Evolutionary conservation across 129 eudicot genomes (phyloP).

Genomic region (Mikania micrantha): DNA sequence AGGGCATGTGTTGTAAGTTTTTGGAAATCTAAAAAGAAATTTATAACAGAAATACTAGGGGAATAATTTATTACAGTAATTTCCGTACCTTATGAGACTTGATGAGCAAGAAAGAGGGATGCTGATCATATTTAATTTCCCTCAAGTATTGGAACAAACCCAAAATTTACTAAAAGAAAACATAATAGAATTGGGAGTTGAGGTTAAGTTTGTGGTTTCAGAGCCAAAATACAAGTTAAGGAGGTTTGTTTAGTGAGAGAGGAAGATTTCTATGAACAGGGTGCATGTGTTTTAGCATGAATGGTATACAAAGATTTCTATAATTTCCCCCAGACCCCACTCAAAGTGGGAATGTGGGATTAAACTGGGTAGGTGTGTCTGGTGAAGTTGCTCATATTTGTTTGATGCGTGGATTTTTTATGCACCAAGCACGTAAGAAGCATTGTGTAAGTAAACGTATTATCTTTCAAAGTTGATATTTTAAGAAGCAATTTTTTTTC

Average conservation of each 20-base stretch:
- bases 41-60: not conserved
- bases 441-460: not conserved
- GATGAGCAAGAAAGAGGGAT: not conserved
- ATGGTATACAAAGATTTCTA: not conserved
- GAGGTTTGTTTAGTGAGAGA: not conserved
- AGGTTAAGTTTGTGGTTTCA: not conserved
- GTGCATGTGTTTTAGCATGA: no score
- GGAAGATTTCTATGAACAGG: no score
- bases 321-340: no score
- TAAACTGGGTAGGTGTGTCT: no score
- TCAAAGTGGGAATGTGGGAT: no score
- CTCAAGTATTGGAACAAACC: not conserved
- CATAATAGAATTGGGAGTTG: not conserved
- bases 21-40: not conserved
- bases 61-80: not conserved
- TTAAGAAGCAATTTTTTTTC: not conserved
- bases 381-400: not conserved
- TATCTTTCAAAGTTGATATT: not conserved
- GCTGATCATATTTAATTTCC: not conserved
- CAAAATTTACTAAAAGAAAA: no score
- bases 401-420: not conserved
- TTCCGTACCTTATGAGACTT: not conserved
- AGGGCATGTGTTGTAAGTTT: not conserved
- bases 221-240: not conserved
- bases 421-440: not conserved